Evolutionary conservation across 1,284 basidiomycete genomes (phyloP).

Genomic region (Rugosomyces carneus): DNA sequence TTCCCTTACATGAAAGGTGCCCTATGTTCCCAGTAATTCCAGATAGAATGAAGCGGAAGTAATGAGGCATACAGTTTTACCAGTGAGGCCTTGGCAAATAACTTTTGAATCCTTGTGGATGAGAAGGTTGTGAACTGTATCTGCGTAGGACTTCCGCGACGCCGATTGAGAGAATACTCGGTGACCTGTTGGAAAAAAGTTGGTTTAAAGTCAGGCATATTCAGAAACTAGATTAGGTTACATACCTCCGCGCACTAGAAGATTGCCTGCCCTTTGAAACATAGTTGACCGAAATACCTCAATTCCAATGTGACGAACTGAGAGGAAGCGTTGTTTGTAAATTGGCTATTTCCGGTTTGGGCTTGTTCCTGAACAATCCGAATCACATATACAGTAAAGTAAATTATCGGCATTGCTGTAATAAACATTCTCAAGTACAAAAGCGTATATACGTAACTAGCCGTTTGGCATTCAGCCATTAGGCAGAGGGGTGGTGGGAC

Average conservation of each 20-base stretch:
- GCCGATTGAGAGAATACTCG: constrained; percentile 77
- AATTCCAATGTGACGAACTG: constrained; percentile 6
- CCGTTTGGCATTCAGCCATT: neutral
- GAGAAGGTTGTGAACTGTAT: constrained; percentile 87
- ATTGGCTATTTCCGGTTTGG: neutral
- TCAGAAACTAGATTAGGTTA: constrained; percentile 4
- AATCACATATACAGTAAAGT: neutral
- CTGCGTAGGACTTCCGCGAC: constrained; percentile 71
- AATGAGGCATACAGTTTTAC: constrained; percentile 78
- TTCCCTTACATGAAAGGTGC: constrained; percentile 95
- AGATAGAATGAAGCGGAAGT: neutral
- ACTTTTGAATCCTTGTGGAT: constrained; percentile 96
- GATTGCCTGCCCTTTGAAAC: constrained; percentile 57
- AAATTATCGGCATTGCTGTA: neutral
- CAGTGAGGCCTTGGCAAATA: constrained; percentile 90
- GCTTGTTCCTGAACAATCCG: constrained; percentile 12
- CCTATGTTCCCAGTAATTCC: constrained; percentile 42
- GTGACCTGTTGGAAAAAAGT: constrained; percentile 45
- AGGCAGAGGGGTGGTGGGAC: too few species aligned
- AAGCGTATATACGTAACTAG: neutral
- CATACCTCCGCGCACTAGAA: constrained; percentile 47
- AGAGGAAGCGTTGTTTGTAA: constrained; percentile 9
- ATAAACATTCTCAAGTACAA: neutral
- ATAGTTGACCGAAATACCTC: constrained; percentile 28
- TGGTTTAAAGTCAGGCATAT: neutral